A percentile compares a stretch with the other conserved stretches of the same genome.
Evolutionary conservation across 2,329 filamentous ascomycete genomes (phyloP).

Genomic region (Verruconis gallopava): DNA sequence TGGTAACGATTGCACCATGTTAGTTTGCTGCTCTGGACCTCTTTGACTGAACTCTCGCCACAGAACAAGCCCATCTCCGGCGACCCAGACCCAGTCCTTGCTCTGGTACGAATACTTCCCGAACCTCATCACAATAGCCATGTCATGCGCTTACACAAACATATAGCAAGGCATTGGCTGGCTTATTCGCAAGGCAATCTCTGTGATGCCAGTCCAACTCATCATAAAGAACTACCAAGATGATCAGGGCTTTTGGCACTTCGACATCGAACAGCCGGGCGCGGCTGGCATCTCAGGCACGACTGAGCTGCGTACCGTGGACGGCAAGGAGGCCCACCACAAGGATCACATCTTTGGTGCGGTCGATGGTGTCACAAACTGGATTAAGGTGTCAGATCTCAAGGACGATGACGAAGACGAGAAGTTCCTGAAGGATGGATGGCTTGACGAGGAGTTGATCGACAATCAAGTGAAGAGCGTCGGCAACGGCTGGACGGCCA

Average conservation of each 20-base stretch:
- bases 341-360: slow-evolving; percentile 68
- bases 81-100: slow-evolving; percentile 52
- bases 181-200: slow-evolving; percentile 59
- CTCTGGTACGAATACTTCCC: slow-evolving; percentile 2
- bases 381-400: slow-evolving; percentile 22
- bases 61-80: slow-evolving; percentile 69
- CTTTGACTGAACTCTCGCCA: not conserved
- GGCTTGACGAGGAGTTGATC: slow-evolving; percentile 17
- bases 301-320: slow-evolving; percentile 42
- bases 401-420: slow-evolving; percentile 10
- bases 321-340: slow-evolving; percentile 51
- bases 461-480: slow-evolving; percentile 24
- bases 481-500: slow-evolving; percentile 23
- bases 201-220: slow-evolving; percentile 55
- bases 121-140: not conserved
- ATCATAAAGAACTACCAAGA: slow-evolving; percentile 39
- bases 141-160: too few species aligned
- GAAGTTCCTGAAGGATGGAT: slow-evolving; percentile 10
- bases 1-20: slow-evolving; percentile 14
- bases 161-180: slow-evolving; percentile 40
- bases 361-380: slow-evolving; percentile 48
- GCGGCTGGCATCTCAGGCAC: slow-evolving; percentile 61
- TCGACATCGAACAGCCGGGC: slow-evolving; percentile 59
- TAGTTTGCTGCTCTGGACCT: too few species aligned
- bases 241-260: slow-evolving; percentile 40